phyloP scores from a whole-genome alignment of 2,329 filamentous ascomycete genomes.

The Xylogone sp. region DNA sequence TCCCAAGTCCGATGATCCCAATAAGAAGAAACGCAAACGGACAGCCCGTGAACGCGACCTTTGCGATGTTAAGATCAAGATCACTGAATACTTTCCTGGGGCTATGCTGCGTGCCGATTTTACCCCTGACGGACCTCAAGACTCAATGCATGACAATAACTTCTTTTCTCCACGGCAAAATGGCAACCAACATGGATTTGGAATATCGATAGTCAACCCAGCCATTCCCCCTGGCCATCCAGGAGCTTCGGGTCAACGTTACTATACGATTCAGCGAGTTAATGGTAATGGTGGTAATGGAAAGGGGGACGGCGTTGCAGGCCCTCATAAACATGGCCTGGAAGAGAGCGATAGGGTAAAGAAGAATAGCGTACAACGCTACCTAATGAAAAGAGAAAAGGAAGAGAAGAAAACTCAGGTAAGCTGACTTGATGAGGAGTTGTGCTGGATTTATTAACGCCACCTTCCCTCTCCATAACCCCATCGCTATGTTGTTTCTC shows the following conservation, averaged over 20 bases:
- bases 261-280: constrained; percentile 73
- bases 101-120: constrained; percentile 30
- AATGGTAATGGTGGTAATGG: constrained; percentile 74
- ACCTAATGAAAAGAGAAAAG: constrained; percentile 60
- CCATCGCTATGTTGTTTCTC: too few species aligned
- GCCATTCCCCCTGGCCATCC: constrained; percentile 39
- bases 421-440: constrained; percentile 25
- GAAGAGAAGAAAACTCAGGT: constrained; percentile 58
- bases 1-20: constrained; percentile 73
- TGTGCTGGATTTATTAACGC: too few species aligned
- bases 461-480: too few species aligned
- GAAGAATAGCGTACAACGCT: constrained; percentile 72
- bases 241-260: constrained; percentile 47
- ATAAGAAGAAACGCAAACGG: constrained; percentile 78
- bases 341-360: constrained; percentile 75
- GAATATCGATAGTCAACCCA: constrained; percentile 36
- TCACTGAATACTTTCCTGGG: constrained; percentile 71
- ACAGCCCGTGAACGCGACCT: constrained; percentile 70
- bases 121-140: constrained; percentile 24
- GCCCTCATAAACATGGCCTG: constrained; percentile 71
- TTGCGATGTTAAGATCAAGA: constrained; percentile 86
- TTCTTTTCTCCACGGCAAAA: constrained; percentile 25
- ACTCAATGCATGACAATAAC: constrained; percentile 21
- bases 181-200: constrained; percentile 32
- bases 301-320: constrained; percentile 64